These are phyloP conservation scores for Sclerotinia sclerotiorum DNA, from an alignment of 2,329 filamentous ascomycete genomes.

Conservation along the genomic window DNA sequence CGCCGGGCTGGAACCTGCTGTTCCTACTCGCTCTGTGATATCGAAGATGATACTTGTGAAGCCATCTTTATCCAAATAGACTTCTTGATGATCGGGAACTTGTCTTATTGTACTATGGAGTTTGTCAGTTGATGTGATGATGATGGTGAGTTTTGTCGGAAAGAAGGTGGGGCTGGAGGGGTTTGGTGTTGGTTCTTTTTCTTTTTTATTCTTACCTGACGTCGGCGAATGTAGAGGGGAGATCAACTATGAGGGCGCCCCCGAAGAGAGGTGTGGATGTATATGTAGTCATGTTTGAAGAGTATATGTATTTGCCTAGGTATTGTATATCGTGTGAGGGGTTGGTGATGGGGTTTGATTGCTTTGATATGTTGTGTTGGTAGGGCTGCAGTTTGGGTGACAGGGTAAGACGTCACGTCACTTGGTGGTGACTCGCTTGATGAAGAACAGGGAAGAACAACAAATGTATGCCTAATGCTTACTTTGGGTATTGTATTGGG, in stretches of 20 bases:
- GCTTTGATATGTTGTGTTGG: constrained; percentile 15
- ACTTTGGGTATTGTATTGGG: not conserved
- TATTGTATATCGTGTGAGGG: not conserved
- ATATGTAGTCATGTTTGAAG: constrained; percentile 13
- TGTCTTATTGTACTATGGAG: constrained; percentile 65
- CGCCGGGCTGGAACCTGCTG: constrained; percentile 53
- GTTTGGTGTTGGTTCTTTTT: constrained; percentile 2
- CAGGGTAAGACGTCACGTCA: constrained; percentile 10
- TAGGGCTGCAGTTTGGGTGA: constrained; percentile 15
- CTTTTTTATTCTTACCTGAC: constrained; percentile 57
- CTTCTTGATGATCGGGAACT: constrained; percentile 86
- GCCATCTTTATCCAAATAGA: constrained; percentile 80
- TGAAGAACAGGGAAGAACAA: constrained; percentile 12
- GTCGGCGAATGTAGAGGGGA: constrained; percentile 69
- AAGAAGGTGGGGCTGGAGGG: constrained; percentile 11
- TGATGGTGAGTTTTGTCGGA: constrained; percentile 9
- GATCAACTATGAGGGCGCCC: constrained; percentile 67
- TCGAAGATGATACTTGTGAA: constrained; percentile 89
- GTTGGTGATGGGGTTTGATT: not conserved
- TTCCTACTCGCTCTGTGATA: constrained; percentile 76
- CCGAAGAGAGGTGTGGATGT: constrained; percentile 62
- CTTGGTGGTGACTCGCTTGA: constrained; percentile 12
- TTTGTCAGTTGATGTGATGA: constrained; percentile 28
- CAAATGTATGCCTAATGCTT: constrained; percentile 2
- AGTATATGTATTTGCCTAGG: too few relatives aligned